Evolutionary conservation across 192 early-diverging fungal species (phyloP).

Genomic region (Mortierella antarctica): DNA sequence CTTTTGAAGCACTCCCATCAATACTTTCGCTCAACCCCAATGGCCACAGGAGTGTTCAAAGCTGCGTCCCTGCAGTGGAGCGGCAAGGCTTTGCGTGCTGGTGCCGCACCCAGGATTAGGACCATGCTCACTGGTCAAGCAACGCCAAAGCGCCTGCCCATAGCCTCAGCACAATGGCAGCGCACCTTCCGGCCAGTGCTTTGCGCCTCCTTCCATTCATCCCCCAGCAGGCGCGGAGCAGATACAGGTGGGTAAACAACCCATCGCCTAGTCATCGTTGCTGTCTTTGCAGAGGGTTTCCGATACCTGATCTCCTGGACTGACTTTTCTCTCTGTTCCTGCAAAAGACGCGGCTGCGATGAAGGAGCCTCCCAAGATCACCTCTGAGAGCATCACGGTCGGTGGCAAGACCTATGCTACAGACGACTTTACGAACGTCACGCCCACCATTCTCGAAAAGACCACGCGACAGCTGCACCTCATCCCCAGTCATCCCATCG

Average conservation of each 20-base stretch:
- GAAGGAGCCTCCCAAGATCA: slow-evolving; percentile 36
- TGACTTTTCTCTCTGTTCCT: neutral
- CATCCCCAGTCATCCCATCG: slow-evolving; percentile 84
- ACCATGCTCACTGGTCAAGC: neutral
- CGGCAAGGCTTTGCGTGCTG: slow-evolving; percentile 1
- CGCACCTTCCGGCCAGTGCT: slow-evolving; percentile 15
- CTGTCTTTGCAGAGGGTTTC: neutral
- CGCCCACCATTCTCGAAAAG: slow-evolving; percentile 79
- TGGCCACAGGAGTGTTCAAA: slow-evolving; percentile 39
- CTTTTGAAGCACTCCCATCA: no score
- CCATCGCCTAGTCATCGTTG: neutral
- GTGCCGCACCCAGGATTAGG: neutral
- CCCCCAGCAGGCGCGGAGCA: slow-evolving; percentile 5
- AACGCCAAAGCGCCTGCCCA: neutral
- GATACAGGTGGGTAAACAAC: slow-evolving; percentile 17
- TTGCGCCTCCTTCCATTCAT: slow-evolving; percentile 38
- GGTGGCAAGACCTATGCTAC: slow-evolving; percentile 51
- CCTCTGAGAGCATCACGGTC: slow-evolving; percentile 42
- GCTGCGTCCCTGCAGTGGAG: slow-evolving; percentile 28
- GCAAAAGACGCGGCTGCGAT: no score
- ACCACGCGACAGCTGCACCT: slow-evolving; percentile 80
- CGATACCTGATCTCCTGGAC: neutral
- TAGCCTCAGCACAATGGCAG: neutral
- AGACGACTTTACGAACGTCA: slow-evolving; percentile 85
- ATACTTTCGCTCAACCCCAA: neutral